phyloP scores from a whole-genome alignment of 345 rosid genomes.

The Erodium maritimum region DNA sequence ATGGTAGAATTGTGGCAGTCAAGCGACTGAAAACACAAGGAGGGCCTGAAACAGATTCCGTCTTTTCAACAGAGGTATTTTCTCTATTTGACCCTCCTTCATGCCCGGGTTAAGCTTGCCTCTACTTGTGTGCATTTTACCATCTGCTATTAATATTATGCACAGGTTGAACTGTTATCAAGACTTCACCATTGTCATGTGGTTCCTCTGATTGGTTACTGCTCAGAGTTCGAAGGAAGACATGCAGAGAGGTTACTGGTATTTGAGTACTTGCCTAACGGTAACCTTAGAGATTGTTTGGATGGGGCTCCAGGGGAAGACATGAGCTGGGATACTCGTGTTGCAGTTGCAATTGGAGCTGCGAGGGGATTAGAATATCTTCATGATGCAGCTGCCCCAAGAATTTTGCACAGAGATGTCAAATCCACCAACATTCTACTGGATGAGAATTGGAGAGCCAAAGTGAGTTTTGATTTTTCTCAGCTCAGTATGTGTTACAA shows the following conservation, averaged over 20 bases:
- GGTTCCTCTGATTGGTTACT: slow-evolving; percentile 86
- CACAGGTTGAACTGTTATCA: slow-evolving; percentile 68
- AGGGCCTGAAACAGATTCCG: slow-evolving; percentile 48
- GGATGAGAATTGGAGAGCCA: slow-evolving; percentile 75
- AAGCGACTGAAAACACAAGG: slow-evolving; percentile 58
- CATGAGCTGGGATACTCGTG: slow-evolving; percentile 72
- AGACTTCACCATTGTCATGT: slow-evolving; percentile 92
- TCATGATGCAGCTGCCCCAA: slow-evolving; percentile 96
- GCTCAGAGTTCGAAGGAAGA: slow-evolving; percentile 68
- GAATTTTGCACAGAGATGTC: slow-evolving; percentile 93
- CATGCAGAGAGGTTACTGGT: slow-evolving; percentile 74
- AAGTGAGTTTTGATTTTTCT: slow-evolving; percentile 33
- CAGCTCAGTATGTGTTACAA: background rate
- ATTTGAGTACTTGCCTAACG: slow-evolving; percentile 72
- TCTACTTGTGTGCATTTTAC: slow-evolving; percentile 3
- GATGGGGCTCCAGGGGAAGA: slow-evolving; percentile 53
- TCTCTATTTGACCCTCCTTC: background rate
- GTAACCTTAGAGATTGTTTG: slow-evolving; percentile 76
- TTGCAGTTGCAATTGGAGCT: slow-evolving; percentile 82
- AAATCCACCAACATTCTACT: slow-evolving; percentile 91
- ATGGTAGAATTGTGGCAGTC: slow-evolving; percentile 72
- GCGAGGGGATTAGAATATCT: slow-evolving; percentile 98
- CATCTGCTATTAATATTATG: slow-evolving; percentile 13
- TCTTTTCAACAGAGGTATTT: slow-evolving; percentile 66
- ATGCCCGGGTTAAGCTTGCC: background rate